Evolutionary conservation across 345 rosid species (phyloP).

Genomic region (Anastatica hierochuntica): DNA sequence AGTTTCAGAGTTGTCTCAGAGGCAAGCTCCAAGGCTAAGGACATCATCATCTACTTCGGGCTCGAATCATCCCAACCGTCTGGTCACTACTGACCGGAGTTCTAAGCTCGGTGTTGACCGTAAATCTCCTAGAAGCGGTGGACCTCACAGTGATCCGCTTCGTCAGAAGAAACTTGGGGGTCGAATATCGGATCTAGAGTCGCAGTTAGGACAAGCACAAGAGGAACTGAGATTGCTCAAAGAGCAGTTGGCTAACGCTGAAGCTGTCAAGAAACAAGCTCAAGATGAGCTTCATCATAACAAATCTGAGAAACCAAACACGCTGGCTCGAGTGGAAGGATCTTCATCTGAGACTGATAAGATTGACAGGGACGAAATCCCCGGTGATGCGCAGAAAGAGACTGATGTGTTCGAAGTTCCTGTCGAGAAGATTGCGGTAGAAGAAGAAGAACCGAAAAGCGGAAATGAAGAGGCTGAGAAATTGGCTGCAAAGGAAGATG

Average conservation of each 20-base stretch:
- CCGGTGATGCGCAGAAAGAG: constrained; percentile 39
- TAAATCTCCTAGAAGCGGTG: constrained; percentile 60
- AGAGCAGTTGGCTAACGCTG: constrained; percentile 63
- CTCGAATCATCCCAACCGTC: constrained; percentile 39
- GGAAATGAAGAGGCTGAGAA: constrained; percentile 25
- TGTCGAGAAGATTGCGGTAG: constrained; percentile 35
- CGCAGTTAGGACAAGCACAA: constrained; percentile 94
- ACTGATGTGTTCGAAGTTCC: constrained; percentile 71
- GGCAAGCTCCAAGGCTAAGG: constrained; percentile 64
- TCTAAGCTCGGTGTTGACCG: constrained; percentile 57
- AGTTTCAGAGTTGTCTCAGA: constrained; percentile 62
- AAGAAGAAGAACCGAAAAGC: constrained; percentile 17
- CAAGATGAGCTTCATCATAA: constrained; percentile 42
- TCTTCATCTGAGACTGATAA: constrained; percentile 17
- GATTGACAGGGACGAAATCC: constrained; percentile 31
- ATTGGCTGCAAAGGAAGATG: constrained; percentile 39
- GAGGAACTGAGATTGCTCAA: constrained; percentile 68
- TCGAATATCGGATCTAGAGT: constrained; percentile 73
- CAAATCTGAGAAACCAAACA: constrained; percentile 37
- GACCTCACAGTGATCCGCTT: constrained; percentile 44
- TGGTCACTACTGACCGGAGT: constrained; percentile 49
- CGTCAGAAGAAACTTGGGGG: constrained; percentile 77
- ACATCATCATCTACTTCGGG: constrained; percentile 53
- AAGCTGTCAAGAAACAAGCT: constrained; percentile 78
- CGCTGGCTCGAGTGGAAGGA: constrained; percentile 3